These are phyloP conservation scores for Ophiostoma novo-ulmi DNA, from an alignment of 2,329 filamentous ascomycete genomes.

Conservation along the genomic window DNA sequence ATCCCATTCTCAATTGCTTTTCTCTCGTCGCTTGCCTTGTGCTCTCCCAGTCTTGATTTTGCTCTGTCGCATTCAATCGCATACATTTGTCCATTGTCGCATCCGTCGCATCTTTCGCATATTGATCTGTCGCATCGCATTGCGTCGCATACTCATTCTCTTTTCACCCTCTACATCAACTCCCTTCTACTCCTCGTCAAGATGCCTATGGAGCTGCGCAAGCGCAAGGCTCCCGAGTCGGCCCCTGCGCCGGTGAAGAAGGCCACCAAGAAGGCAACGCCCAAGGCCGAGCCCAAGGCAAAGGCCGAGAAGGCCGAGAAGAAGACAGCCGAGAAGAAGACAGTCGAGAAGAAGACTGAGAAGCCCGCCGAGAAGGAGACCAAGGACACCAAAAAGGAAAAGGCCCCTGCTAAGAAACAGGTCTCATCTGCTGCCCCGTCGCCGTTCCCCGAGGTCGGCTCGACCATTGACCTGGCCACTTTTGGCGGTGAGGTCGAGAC, in stretches of 20 bases:
- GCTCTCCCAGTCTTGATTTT: neutral
- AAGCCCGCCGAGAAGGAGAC: conserved; percentile 23
- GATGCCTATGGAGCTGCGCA: conserved; percentile 57
- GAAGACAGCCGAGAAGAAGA: conserved; percentile 28
- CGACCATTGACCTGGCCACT: conserved; percentile 51
- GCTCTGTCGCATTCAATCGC: neutral
- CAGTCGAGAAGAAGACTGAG: conserved; percentile 29
- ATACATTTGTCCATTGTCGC: neutral
- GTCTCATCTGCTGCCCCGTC: conserved; percentile 33
- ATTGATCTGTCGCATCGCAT: conserved; percentile 12
- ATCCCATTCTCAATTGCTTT: neutral
- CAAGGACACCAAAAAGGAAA: conserved; percentile 19
- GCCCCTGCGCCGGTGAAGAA: conserved; percentile 45
- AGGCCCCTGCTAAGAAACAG: conserved; percentile 29
- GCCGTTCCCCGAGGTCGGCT: conserved; percentile 44
- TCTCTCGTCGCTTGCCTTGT: neutral
- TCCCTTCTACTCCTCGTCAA: conserved; percentile 26
- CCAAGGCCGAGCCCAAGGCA: conserved; percentile 31
- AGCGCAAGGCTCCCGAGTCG: conserved; percentile 54
- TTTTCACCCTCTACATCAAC: neutral
- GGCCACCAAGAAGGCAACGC: conserved; percentile 30
- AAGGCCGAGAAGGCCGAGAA: conserved; percentile 29
- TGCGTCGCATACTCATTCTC: neutral
- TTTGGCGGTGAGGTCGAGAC: conserved; percentile 74
- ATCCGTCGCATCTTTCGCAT: conserved; percentile 13